Evolutionary conservation across 345 rosid species (phyloP).

Genomic region (Sisymbrium altissimum): DNA sequence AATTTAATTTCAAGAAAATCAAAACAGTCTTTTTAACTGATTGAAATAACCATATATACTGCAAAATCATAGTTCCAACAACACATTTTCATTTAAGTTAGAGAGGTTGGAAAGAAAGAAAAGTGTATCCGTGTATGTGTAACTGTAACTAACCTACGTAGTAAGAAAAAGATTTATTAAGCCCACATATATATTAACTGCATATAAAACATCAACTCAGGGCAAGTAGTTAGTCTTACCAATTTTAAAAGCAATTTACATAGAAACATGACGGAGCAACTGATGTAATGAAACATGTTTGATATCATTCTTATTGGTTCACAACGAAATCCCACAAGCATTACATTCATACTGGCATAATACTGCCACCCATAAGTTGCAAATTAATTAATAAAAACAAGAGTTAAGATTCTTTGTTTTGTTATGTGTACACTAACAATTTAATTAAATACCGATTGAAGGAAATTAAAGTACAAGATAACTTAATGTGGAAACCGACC

Average conservation of each 20-base stretch:
- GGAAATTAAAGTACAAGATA: conserved; percentile 1
- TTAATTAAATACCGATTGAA: background rate
- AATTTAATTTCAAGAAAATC: background rate
- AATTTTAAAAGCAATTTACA: background rate
- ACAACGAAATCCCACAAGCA: background rate
- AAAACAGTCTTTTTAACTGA: background rate
- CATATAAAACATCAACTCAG: background rate
- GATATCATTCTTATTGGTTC: conserved; percentile 9
- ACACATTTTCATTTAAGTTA: background rate
- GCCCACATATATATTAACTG: background rate
- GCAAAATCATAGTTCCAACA: background rate
- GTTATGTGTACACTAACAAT: background rate
- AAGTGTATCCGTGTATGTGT: background rate
- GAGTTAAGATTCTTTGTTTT: background rate
- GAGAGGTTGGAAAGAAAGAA: background rate
- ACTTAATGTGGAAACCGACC: conserved; percentile 29
- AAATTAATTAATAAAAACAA: conserved; percentile 1
- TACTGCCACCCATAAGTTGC: conserved; percentile 3
- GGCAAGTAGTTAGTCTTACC: background rate
- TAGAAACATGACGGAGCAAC: conserved; percentile 19
- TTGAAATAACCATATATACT: background rate
- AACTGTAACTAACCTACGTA: background rate
- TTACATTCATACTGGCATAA: conserved; percentile 6
- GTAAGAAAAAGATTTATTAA: too few species aligned
- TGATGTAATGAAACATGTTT: conserved; percentile 18